Evolutionary conservation across 1,284 basidiomycete species (phyloP).

Genomic region (Laetiporus sulphureus): DNA sequence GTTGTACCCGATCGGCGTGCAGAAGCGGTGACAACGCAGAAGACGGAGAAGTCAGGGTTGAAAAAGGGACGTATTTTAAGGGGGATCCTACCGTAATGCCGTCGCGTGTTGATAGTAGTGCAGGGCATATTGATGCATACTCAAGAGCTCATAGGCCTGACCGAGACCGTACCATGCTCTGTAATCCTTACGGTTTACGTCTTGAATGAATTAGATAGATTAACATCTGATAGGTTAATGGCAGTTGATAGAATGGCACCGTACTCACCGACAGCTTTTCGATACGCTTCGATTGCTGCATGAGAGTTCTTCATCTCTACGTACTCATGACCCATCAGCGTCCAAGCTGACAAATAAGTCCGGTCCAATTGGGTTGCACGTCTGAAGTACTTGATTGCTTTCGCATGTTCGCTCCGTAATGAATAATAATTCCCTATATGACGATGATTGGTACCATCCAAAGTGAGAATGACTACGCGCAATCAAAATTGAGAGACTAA

Average conservation of each 20-base stretch:
- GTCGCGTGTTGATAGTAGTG: constrained; percentile 97
- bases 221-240: background rate
- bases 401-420: constrained; percentile 87
- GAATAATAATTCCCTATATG: constrained; percentile 97
- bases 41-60: constrained; percentile 1
- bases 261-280: constrained; percentile 83
- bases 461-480: background rate
- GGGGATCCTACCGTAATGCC: constrained; percentile 63
- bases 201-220: constrained; percentile 30
- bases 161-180: constrained; percentile 98
- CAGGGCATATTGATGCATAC: constrained; percentile 94
- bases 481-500: constrained; percentile 28
- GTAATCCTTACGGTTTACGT: constrained; percentile 95
- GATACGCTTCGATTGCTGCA: constrained; percentile 96
- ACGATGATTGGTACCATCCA: too few relatives aligned
- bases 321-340: constrained; percentile 98
- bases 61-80: background rate
- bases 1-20: background rate
- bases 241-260: background rate
- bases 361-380: constrained; percentile 91
- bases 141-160: constrained; percentile 94
- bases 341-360: constrained; percentile 96
- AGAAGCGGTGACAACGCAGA: background rate
- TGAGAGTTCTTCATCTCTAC: constrained; percentile 99
- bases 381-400: constrained; percentile 93